Percentiles rank a stretch among this genome's conserved stretches.
Evolutionary conservation across 2,329 filamentous ascomycete genomes (phyloP).

Genomic region (Pyrenophora teres): DNA sequence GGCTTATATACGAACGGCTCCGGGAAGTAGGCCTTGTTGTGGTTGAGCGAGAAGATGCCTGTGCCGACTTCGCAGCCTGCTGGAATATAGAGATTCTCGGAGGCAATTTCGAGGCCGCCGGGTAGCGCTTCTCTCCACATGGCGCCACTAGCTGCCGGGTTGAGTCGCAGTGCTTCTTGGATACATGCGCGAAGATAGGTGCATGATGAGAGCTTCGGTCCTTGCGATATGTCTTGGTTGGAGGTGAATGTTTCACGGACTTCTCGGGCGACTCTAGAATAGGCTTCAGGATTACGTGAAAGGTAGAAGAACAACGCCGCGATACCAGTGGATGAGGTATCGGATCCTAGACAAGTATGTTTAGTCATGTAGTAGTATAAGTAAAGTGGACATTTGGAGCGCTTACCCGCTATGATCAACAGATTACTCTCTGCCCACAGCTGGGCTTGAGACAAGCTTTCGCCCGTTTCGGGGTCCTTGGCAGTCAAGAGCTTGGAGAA

Average conservation of each 20-base stretch:
- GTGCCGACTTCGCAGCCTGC: slow-evolving; percentile 22
- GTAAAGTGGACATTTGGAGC: no score
- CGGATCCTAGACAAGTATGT: slow-evolving; percentile 6
- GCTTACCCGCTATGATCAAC: no score
- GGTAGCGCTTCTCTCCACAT: slow-evolving; percentile 17
- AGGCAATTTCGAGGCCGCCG: slow-evolving; percentile 22
- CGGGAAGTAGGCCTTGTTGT: slow-evolving; percentile 22
- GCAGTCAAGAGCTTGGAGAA: no score
- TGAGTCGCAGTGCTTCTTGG: slow-evolving; percentile 22
- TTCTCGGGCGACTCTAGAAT: slow-evolving; percentile 20
- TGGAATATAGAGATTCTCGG: slow-evolving; percentile 14
- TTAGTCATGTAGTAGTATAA: no score
- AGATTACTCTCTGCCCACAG: no score
- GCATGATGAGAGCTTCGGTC: slow-evolving; percentile 15
- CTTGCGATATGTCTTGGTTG: slow-evolving; percentile 21
- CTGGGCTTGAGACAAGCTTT: no score
- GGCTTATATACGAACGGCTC: slow-evolving; percentile 20
- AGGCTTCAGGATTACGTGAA: slow-evolving; percentile 33
- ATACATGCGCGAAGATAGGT: slow-evolving; percentile 24
- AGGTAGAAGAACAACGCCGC: slow-evolving; percentile 45
- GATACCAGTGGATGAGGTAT: slow-evolving; percentile 41
- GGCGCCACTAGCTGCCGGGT: slow-evolving; percentile 21
- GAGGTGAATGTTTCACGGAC: slow-evolving; percentile 17
- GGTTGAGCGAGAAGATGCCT: slow-evolving; percentile 22
- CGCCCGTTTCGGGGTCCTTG: no score